Base-by-base conservation (phyloP, 805 yeast species). In the Scheffersomyces stipitis region DNA sequence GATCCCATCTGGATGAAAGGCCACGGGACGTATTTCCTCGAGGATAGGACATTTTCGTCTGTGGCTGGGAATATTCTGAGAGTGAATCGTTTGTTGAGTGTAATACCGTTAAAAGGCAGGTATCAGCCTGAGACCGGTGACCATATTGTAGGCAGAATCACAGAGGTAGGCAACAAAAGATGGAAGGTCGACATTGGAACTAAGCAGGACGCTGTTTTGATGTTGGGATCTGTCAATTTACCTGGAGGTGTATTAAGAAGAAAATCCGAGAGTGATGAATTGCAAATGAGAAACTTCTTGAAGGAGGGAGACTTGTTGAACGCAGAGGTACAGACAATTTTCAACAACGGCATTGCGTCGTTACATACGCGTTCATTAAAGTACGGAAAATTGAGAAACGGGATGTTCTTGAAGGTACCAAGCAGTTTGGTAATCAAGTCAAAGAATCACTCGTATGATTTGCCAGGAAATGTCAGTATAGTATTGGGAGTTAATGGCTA, bases 1-100 rank as follows among this genome's bases (percentile, higher is more conserved):
- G 98, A 93, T 54, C 86, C 96, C 5, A 75, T 83, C 2, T 93
- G 98, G 97, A 93, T 93, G 99, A 78, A 95, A 55, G 99, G 99
- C 20, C 99, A 91, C 56, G 99, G 99, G 4, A 93, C 98, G 0
- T 93, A 88, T 58, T 78, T 82, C 47, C 64, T 84, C 27, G 80
- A 79, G 23, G 83, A 83, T 46, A 69, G 75, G 49, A 88, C 96
- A 0, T 88, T 78, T 58, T 83, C 96, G 3, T 83, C 97, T 0
- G 96, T 91, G 5, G 96, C 96, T 0, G 99, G 99, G 4, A 80
- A 81, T 8, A 82, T 93, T 4, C 76, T 86, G 1, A 74, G 91
- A 44, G 96, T 90, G 36, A 93, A 93, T 60, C 80, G 90, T 51
- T 71, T 93, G 40, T 71, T 93, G 40, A 82, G 90, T 52, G 98